A percentile compares a stretch with the other conserved stretches of the same genome.
These are phyloP conservation scores for Ceratocystis eucalypticola DNA, from an alignment of 2,329 filamentous ascomycete genomes.

Conservation along the genomic window DNA sequence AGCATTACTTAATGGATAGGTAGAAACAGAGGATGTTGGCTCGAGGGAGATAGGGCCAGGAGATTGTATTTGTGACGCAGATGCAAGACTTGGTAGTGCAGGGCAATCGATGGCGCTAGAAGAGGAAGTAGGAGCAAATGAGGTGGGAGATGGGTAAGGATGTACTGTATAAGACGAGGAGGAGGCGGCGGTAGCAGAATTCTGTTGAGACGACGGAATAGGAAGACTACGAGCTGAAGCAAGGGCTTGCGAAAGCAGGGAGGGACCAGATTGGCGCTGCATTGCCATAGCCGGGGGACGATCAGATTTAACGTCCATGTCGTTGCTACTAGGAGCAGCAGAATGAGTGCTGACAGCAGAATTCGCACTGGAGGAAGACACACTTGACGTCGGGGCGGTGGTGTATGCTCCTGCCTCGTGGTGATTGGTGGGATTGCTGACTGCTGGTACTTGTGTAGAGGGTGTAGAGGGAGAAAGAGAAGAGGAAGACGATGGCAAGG, in stretches of 20 bases:
- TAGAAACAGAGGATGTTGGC: background rate
- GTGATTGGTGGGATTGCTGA: conserved; percentile 6
- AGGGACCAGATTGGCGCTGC: conserved; percentile 37
- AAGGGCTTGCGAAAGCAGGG: conserved; percentile 44
- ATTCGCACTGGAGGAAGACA: background rate
- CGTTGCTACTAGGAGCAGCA: background rate
- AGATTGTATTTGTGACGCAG: background rate
- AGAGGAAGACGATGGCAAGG: background rate
- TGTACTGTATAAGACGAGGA: conserved; percentile 15
- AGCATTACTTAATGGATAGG: conserved; percentile 13
- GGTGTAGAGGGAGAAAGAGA: conserved; percentile 2
- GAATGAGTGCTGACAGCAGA: background rate
- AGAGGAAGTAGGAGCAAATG: background rate
- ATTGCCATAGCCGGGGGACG: conserved; percentile 29
- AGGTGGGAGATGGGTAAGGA: conserved; percentile 10
- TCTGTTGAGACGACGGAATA: conserved; percentile 21
- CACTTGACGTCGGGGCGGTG: background rate
- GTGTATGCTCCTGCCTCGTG: background rate
- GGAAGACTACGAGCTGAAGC: conserved; percentile 43
- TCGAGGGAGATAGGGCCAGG: background rate
- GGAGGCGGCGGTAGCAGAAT: conserved; percentile 3
- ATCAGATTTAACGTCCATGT: conserved; percentile 29
- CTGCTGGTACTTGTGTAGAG: background rate
- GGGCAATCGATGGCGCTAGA: background rate
- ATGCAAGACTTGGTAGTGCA: conserved; percentile 2